Evolutionary conservation across 257 asterid genomes (phyloP).

Genomic region (Solanum sejunctum): DNA sequence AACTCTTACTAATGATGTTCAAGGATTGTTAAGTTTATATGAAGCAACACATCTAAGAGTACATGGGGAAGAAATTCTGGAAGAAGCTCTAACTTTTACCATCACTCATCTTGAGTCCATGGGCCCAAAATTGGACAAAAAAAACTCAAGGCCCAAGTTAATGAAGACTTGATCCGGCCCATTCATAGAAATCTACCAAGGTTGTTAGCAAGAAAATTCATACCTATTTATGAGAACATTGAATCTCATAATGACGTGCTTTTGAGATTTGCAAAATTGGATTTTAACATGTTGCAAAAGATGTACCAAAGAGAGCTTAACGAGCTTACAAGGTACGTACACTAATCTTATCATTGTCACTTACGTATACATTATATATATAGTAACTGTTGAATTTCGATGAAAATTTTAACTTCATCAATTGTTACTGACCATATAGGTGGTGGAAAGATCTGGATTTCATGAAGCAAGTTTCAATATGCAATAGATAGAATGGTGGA

Average conservation of each 20-base stretch:
- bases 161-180: neutral
- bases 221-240: neutral
- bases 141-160: neutral
- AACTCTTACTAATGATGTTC: neutral
- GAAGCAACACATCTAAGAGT: slow-evolving; percentile 3
- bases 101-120: neutral
- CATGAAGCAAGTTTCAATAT: neutral
- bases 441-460: neutral
- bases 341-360: neutral
- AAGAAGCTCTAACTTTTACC: slow-evolving; percentile 1
- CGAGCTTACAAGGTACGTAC: neutral
- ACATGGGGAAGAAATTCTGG: neutral
- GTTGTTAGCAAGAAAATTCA: neutral
- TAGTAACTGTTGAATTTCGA: too few relatives aligned
- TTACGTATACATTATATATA: neutral
- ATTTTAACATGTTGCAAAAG: neutral
- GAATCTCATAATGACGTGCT: neutral
- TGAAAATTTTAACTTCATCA: too few relatives aligned
- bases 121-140: neutral
- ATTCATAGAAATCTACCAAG: neutral
- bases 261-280: neutral
- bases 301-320: neutral
- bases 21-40: neutral
- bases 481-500: neutral
- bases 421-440: neutral